phyloP scores from a whole-genome alignment of 768 basidiomycete genomes.

The Pleurotus salmoneostramineus region DNA sequence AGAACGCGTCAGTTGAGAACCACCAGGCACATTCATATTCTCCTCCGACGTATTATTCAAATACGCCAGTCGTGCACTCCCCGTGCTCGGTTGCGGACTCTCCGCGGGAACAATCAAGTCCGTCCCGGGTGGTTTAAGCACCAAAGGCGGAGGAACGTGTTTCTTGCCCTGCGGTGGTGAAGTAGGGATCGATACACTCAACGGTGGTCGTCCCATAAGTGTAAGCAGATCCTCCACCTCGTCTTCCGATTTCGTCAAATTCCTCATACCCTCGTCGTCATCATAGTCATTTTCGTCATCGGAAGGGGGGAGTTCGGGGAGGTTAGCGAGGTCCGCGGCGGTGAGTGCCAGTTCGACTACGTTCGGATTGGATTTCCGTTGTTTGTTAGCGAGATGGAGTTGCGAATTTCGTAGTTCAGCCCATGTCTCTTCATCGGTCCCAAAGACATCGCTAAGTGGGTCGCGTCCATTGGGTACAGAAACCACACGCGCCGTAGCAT shows the following conservation, averaged over 20 bases:
- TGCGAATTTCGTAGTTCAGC: conserved; percentile 42
- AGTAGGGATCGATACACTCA: conserved; percentile 32
- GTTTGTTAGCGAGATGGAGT: conserved; percentile 16
- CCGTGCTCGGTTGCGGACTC: conserved; percentile 32
- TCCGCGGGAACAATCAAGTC: conserved; percentile 30
- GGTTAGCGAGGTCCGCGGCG: conserved; percentile 28
- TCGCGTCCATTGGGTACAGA: conserved; percentile 33
- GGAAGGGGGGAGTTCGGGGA: conserved; percentile 18
- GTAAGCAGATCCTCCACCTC: conserved; percentile 37
- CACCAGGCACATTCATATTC: neutral
- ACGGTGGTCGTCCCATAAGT: conserved; percentile 32
- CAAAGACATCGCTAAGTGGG: conserved; percentile 60
- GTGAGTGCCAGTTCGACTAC: conserved; percentile 51
- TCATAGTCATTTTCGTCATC: conserved; percentile 24
- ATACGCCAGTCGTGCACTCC: conserved; percentile 42
- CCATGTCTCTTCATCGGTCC: conserved; percentile 65
- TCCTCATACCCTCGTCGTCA: neutral
- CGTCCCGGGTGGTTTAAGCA: conserved; percentile 32
- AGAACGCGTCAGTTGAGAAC: no score
- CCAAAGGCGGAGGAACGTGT: conserved; percentile 56
- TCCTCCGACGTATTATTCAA: conserved; percentile 26
- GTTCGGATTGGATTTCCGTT: conserved; percentile 33
- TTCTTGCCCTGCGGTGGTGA: conserved; percentile 35
- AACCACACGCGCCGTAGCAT: conserved; percentile 34
- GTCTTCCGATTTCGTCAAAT: conserved; percentile 32